Evolutionary conservation across 1,139 yeast genomes (phyloP).

Genomic region (Yamadazyma epiphylla): DNA sequence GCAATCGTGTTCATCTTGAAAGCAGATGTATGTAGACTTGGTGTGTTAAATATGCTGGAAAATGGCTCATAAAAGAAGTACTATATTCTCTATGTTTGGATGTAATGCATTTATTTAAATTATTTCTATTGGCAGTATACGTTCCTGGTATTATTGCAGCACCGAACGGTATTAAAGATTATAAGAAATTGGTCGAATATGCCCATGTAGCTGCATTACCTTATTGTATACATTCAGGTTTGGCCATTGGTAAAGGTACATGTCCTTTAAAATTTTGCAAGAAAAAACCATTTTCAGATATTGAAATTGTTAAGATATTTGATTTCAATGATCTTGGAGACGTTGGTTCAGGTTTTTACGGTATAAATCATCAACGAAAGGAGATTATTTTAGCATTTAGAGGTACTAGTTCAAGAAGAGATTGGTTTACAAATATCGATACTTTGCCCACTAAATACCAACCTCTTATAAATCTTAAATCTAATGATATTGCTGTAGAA

Average conservation of each 20-base stretch:
- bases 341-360: constrained; percentile 52
- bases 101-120: constrained; percentile 12
- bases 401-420: constrained; percentile 56
- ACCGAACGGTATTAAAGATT: constrained; percentile 16
- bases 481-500: constrained; percentile 9
- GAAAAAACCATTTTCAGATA: constrained; percentile 15
- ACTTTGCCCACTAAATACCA: constrained; percentile 35
- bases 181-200: constrained; percentile 24
- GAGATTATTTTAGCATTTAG: constrained; percentile 45
- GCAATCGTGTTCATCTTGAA: constrained; percentile 40
- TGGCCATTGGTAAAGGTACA: constrained; percentile 19
- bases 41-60: too few relatives aligned
- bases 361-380: constrained; percentile 32
- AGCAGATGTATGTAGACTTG: too few relatives aligned
- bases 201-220: constrained; percentile 36
- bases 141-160: background rate
- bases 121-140: background rate
- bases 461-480: constrained; percentile 24
- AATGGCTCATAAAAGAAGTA: too few relatives aligned
- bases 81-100: too few relatives aligned
- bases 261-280: constrained; percentile 23
- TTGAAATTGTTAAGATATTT: constrained; percentile 32
- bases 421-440: constrained; percentile 54
- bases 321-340: constrained; percentile 39
- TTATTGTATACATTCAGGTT: constrained; percentile 34